Evolutionary conservation across 148 eudicot species (phyloP).

Genomic region (Suaeda aralocaspica): DNA sequence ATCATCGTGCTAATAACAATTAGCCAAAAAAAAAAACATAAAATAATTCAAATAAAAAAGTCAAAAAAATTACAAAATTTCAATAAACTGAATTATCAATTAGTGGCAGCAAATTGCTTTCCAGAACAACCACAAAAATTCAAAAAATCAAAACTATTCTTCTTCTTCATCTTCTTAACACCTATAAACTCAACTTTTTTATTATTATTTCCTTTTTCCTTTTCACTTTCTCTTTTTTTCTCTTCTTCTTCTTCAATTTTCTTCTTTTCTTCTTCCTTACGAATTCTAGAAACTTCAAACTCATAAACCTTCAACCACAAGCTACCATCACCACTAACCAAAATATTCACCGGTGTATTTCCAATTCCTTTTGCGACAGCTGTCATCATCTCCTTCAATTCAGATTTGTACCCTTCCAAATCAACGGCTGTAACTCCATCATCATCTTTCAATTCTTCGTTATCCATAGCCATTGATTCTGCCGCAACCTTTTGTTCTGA

Average conservation of each 20-base stretch:
- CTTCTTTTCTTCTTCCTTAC: background rate
- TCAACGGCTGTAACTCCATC: slow-evolving; percentile 13
- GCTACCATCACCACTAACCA: slow-evolving; percentile 51
- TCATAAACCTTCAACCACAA: slow-evolving; percentile 42
- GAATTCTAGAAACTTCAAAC: slow-evolving; percentile 23
- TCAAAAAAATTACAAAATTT: too few species aligned
- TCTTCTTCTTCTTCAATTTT: background rate
- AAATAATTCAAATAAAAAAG: too few species aligned
- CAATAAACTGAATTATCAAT: background rate
- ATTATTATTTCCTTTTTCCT: background rate
- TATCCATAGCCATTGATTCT: background rate
- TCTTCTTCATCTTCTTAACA: slow-evolving; percentile 20
- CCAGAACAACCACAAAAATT: slow-evolving; percentile 31
- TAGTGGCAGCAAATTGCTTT: slow-evolving; percentile 9
- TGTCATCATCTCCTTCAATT: slow-evolving; percentile 44
- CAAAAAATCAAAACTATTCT: slow-evolving; percentile 26
- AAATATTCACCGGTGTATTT: slow-evolving; percentile 39
- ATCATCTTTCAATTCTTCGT: background rate
- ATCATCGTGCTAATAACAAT: too few species aligned
- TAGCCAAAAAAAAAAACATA: too few species aligned
- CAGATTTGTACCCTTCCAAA: slow-evolving; percentile 26
- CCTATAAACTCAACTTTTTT: background rate
- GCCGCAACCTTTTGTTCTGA: background rate
- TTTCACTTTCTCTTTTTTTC: background rate
- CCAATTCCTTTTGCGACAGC: slow-evolving; percentile 61